These are phyloP conservation scores for Erodium trifolium DNA, from an alignment of 441 rosid species.

Conservation along the genomic window DNA sequence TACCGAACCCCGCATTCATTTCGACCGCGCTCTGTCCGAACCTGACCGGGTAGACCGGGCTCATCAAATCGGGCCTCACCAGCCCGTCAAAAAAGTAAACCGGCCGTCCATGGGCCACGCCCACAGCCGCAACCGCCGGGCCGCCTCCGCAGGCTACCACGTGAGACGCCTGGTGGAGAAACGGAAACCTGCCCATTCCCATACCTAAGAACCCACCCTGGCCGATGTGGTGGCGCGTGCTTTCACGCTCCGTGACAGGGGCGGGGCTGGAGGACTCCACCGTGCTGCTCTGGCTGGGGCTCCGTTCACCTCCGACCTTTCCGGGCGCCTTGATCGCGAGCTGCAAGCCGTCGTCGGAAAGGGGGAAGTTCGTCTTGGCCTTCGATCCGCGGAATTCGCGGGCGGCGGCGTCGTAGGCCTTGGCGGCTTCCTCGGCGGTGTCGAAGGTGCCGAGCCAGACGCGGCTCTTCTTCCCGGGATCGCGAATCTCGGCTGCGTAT, in stretches of 20 bases:
- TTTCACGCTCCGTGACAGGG: conserved; percentile 13
- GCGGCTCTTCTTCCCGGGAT: conserved; percentile 44
- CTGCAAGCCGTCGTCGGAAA: neutral
- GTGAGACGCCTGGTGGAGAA: conserved; percentile 33
- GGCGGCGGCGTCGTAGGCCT: conserved; percentile 48
- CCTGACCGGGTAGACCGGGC: conserved; percentile 35
- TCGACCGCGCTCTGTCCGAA: conserved; percentile 21
- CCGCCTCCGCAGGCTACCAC: conserved; percentile 21
- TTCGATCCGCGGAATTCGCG: conserved; percentile 41
- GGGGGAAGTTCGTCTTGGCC: conserved; percentile 28
- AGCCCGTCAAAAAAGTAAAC: conserved; percentile 23
- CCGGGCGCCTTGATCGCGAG: no score
- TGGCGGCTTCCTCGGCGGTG: conserved; percentile 33
- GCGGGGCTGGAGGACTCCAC: conserved; percentile 27
- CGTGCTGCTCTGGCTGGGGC: conserved; percentile 42
- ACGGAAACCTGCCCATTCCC: conserved; percentile 30
- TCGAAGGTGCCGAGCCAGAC: conserved; percentile 41
- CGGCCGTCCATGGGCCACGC: conserved; percentile 21
- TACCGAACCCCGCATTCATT: conserved; percentile 23
- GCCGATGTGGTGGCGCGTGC: conserved; percentile 12
- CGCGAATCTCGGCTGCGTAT: conserved; percentile 56
- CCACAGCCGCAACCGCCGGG: neutral
- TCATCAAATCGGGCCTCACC: conserved; percentile 33
- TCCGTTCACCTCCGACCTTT: conserved; percentile 7
- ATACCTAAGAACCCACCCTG: neutral